These are phyloP conservation scores for Trichosanthes truncata DNA, from an alignment of 306 rosid species.

Conservation along the genomic window DNA sequence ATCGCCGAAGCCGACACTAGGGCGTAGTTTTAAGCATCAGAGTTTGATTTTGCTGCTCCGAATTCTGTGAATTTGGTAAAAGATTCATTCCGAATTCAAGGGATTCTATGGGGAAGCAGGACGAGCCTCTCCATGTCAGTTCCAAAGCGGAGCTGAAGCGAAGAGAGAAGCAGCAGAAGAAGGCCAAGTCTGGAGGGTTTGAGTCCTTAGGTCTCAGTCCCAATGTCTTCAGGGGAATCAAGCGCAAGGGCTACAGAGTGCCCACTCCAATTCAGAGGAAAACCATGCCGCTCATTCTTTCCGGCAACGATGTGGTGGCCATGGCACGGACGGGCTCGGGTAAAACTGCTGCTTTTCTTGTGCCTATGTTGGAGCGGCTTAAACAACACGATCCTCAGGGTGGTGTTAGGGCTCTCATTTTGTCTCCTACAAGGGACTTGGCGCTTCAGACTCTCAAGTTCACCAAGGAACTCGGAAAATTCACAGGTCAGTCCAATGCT, in stretches of 20 bases:
- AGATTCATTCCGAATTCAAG: not conserved
- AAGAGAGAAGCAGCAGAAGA: constrained; percentile 42
- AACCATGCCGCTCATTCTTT: constrained; percentile 81
- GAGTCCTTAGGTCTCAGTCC: constrained; percentile 61
- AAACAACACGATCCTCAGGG: constrained; percentile 66
- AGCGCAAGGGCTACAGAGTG: constrained; percentile 76
- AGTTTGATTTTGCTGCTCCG: no score
- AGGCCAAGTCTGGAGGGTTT: constrained; percentile 72
- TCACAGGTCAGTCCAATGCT: constrained; percentile 36
- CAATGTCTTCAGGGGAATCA: constrained; percentile 54
- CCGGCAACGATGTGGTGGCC: constrained; percentile 82
- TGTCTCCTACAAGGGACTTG: constrained; percentile 83
- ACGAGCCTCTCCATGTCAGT: constrained; percentile 20
- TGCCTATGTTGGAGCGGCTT: constrained; percentile 83
- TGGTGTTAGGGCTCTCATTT: constrained; percentile 74
- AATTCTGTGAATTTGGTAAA: no score
- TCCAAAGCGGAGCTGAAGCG: constrained; percentile 39
- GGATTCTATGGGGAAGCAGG: not conserved
- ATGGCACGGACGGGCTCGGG: constrained; percentile 99
- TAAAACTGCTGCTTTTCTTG: constrained; percentile 84
- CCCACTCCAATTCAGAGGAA: constrained; percentile 96
- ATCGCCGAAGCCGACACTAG: not conserved
- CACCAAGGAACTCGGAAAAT: constrained; percentile 63
- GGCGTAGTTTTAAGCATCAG: not conserved
- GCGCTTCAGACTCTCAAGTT: constrained; percentile 85